Evolutionary conservation across 768 basidiomycete genomes (phyloP).

Genomic region (Pleurotus citrinopileatus): DNA sequence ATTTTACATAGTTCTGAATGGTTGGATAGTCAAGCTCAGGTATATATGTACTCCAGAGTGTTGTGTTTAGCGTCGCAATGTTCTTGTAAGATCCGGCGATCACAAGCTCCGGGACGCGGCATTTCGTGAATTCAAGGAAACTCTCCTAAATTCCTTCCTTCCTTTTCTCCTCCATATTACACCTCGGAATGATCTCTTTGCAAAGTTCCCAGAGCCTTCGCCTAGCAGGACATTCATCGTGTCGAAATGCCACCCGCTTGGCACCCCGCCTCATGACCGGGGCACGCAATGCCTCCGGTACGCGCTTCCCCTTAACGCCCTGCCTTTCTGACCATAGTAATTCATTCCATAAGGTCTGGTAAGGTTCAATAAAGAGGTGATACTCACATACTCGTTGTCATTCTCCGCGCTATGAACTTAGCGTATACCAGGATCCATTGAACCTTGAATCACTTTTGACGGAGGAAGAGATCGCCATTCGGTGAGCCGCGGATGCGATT

Average conservation of each 20-base stretch:
- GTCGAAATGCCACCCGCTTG: neutral
- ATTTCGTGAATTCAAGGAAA: neutral
- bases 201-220: constrained; percentile 3
- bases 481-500: constrained; percentile 48
- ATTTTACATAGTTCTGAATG: no score
- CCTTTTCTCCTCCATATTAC: neutral
- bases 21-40: no score
- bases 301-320: neutral
- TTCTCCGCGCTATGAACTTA: neutral
- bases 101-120: neutral
- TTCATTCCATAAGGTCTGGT: constrained; percentile 1
- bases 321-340: neutral
- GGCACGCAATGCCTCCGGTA: constrained; percentile 2
- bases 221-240: neutral
- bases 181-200: neutral
- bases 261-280: neutral
- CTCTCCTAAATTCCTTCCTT: neutral
- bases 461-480: constrained; percentile 86
- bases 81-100: constrained; percentile 6
- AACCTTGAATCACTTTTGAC: constrained; percentile 76
- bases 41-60: no score
- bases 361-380: constrained; percentile 16
- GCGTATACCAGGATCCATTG: constrained; percentile 72
- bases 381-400: neutral
- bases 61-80: no score